Conservation (phyloP, 1,139 yeast species). For the Suhomyces atakaporum region DNA sequence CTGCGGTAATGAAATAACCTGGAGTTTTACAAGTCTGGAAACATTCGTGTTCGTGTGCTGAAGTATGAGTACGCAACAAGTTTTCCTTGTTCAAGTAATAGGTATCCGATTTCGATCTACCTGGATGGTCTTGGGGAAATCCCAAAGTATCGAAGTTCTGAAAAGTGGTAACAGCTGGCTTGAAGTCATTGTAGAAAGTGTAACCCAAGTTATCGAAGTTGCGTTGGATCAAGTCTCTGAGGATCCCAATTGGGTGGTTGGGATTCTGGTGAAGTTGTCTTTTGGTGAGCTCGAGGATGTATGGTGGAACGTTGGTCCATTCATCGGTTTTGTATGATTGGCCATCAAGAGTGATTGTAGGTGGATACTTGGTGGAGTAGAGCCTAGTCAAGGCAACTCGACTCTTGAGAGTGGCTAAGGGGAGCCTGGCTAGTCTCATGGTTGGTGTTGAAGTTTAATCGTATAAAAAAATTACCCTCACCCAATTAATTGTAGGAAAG, state of each 20-base stretch:
- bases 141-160: conserved; percentile 92
- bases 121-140: conserved; percentile 91
- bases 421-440: conserved; percentile 4
- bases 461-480: neutral
- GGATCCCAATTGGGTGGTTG: conserved; percentile 86
- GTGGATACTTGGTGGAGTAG: conserved; percentile 22
- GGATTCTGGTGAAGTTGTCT: conserved; percentile 73
- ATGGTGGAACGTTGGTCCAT: conserved; percentile 84
- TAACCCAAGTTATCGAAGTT: conserved; percentile 70
- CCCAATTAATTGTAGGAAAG: neutral
- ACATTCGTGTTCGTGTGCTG: conserved; percentile 93
- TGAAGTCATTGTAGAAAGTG: conserved; percentile 77
- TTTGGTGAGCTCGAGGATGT: conserved; percentile 67
- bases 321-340: conserved; percentile 62
- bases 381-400: neutral
- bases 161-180: conserved; percentile 77
- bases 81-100: conserved; percentile 77
- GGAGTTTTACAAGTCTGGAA: conserved; percentile 68
- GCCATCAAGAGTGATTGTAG: conserved; percentile 49
- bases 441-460: neutral
- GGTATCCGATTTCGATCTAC: conserved; percentile 89
- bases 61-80: conserved; percentile 87
- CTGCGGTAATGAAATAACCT: conserved; percentile 92
- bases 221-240: conserved; percentile 69
- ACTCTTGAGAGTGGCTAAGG: conserved; percentile 1